Evolutionary conservation across 805 yeast species (phyloP), one percentile per base, ranked within the genome.

Genomic region (Ogataea trehaloabstinens): DNA sequence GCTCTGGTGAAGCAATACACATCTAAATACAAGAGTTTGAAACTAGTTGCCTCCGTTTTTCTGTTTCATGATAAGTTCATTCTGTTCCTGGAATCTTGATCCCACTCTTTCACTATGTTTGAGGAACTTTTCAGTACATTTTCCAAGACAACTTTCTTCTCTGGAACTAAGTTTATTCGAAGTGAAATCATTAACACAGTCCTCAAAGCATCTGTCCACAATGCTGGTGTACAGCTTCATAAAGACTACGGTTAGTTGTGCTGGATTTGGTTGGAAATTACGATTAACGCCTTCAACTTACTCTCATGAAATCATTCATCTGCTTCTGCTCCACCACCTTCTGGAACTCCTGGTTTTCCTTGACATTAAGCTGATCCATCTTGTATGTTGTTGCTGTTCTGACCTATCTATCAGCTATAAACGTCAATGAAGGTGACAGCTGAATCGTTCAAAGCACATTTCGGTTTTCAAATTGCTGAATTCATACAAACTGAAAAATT

Each of bases 101-200:
- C 99, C 99, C 41, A 93, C 96, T 65, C 99, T 83, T 72, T 93
- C 99, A 66, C 91, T 81, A 74, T 91, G 98, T 66, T 93, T 93
- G 72, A 93, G 77, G 79, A 93, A 93, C 74, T 93, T 93, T 68
- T 91, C 98, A 35, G 96, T 84, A 66, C 99, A 93, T 67, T 85
- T 85, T 73, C 79, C 72, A 46, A 93, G 78, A 70, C 99, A 93
- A 19, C 80, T 58, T 50, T 80, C 80, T 67, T 93, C 99, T 72
- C 85, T 87, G 57, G 80, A 65, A 46, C 95, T 82, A 61, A 93
- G 76, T 60, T 80, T 79, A 61, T 83, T 81, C 30, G 98, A 88
- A 42, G 99, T 93, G 80, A 93, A 91, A 66, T 93, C 99, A 65
- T 90, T 91, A 62, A 93, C 96, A 72, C 99, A 93, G 70, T 93